Conservation (phyloP, 2,329 filamentous ascomycete species). For the Exophiala bonariae region DNA sequence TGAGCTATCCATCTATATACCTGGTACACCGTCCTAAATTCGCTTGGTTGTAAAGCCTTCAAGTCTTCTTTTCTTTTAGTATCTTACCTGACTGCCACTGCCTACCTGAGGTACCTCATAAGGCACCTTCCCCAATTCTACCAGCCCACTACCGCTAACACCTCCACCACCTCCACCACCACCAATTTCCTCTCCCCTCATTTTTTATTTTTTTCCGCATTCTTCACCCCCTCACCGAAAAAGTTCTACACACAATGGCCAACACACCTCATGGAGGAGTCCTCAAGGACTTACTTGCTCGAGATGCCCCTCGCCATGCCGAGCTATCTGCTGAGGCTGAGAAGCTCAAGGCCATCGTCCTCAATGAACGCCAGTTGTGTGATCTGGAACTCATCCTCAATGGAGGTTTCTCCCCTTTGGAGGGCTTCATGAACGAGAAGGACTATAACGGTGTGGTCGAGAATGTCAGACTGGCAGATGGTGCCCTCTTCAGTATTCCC, state of each 20-base stretch:
- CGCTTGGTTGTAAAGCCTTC: too few relatives aligned
- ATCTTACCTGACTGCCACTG: too few relatives aligned
- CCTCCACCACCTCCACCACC: too few relatives aligned
- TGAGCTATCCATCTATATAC: too few relatives aligned
- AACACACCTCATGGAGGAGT: constrained; percentile 77
- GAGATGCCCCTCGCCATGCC: constrained; percentile 79
- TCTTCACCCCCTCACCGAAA: not conserved
- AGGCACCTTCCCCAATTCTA: too few relatives aligned
- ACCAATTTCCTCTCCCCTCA: not conserved
- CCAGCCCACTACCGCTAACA: too few relatives aligned
- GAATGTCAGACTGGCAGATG: constrained; percentile 81
- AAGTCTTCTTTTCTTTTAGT: too few relatives aligned
- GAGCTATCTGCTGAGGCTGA: constrained; percentile 84
- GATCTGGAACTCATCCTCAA: constrained; percentile 97
- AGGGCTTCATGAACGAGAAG: constrained; percentile 97
- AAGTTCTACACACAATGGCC: constrained; percentile 42
- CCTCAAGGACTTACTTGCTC: constrained; percentile 95
- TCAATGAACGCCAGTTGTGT: constrained; percentile 93
- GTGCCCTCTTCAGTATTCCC: constrained; percentile 92
- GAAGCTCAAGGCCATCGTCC: constrained; percentile 76
- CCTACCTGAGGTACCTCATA: too few relatives aligned
- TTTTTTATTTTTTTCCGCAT: not conserved
- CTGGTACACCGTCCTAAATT: too few relatives aligned
- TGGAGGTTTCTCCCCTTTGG: constrained; percentile 94
- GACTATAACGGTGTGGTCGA: constrained; percentile 95